Conservation (phyloP, 257 asterid species). For the Solanum etuberosum region DNA sequence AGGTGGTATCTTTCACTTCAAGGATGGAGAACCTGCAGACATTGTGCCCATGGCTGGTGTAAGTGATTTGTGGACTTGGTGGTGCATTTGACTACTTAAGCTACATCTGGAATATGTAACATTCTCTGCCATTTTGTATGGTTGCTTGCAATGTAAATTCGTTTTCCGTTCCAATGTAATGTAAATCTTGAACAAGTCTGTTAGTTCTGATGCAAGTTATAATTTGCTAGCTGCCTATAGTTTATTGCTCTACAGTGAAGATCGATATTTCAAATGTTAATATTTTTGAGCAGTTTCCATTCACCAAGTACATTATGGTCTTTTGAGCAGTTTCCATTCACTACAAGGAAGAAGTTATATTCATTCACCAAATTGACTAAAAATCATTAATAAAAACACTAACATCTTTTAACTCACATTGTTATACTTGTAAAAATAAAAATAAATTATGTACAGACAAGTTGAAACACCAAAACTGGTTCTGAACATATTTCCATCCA, state of each 20-base stretch:
- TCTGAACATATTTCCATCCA: too few species aligned
- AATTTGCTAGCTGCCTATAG: not conserved
- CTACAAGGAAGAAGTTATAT: too few species aligned
- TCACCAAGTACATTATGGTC: too few species aligned
- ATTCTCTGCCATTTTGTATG: not conserved
- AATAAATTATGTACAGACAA: too few species aligned
- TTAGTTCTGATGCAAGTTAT: too few species aligned
- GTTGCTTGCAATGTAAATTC: not conserved
- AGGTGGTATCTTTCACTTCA: slow-evolving; percentile 89
- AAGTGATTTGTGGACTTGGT: slow-evolving; percentile 11
- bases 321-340: not conserved
- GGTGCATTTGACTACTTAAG: not conserved
- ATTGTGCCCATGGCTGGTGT: slow-evolving; percentile 78
- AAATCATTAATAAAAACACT: too few species aligned
- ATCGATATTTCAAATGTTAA: not conserved
- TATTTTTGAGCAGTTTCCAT: too few species aligned
- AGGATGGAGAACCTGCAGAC: slow-evolving; percentile 75
- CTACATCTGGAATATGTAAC: not conserved
- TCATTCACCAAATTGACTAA: too few species aligned
- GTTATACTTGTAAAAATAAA: too few species aligned
- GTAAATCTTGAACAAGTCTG: not conserved
- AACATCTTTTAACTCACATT: too few species aligned
- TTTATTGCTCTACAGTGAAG: not conserved
- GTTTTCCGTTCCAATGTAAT: not conserved
- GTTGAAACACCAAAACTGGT: too few species aligned